phyloP scores from a whole-genome alignment of 441 rosid species.

The Metrosideros polymorpha region DNA sequence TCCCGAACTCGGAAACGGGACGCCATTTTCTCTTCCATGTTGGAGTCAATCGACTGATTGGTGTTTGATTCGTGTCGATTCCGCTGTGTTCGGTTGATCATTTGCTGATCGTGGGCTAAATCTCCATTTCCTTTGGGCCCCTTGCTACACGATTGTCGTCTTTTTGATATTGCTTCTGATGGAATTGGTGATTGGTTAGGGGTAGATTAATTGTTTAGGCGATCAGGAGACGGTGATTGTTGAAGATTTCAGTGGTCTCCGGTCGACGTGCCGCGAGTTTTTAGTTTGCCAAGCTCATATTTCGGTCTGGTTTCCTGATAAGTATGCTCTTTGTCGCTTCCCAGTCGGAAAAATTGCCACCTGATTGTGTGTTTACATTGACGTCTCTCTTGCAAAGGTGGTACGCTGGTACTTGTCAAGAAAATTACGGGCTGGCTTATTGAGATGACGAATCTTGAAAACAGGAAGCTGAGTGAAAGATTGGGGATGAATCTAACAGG shows the following conservation, averaged over 20 bases:
- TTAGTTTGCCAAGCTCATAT: not conserved
- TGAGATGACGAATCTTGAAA: not conserved
- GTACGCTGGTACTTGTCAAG: not conserved
- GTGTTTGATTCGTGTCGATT: not conserved
- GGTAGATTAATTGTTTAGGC: not conserved
- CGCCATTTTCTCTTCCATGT: not conserved
- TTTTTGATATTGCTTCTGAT: not conserved
- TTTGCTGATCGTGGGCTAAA: not conserved
- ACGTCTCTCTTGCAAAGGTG: not conserved
- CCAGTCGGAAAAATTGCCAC: not conserved
- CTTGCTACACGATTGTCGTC: not conserved
- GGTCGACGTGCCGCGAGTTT: not conserved
- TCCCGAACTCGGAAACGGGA: not conserved
- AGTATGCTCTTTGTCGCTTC: not conserved
- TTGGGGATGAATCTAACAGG: not conserved
- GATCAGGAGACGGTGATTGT: not conserved
- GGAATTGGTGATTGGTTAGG: not conserved
- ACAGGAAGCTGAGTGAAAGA: not conserved
- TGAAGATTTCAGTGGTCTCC: not conserved
- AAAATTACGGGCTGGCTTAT: not conserved
- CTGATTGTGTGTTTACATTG: not conserved
- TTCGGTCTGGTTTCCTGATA: not conserved
- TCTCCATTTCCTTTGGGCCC: not conserved
- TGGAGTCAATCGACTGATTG: not conserved
- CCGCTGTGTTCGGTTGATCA: not conserved